These are phyloP conservation scores for Canavalia gladiata DNA, from an alignment of 306 rosid genomes.

Conservation along the genomic window DNA sequence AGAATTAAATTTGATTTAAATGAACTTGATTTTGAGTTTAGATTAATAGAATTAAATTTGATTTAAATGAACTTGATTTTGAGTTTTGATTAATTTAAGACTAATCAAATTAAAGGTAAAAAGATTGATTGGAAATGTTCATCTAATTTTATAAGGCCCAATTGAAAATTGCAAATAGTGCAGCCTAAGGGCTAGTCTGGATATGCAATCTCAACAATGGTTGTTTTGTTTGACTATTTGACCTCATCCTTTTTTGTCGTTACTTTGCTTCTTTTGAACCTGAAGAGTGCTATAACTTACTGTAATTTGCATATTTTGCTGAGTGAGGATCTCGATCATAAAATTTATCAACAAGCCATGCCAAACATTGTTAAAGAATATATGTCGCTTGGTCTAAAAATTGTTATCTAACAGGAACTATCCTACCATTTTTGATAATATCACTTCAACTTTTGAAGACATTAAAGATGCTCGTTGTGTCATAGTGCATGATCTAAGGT, in stretches of 20 bases:
- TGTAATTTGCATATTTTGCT: conserved; percentile 2
- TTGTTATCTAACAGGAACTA: conserved; percentile 37
- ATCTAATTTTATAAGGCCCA: no score
- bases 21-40: no score
- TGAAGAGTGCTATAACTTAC: not conserved
- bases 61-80: no score
- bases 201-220: not conserved
- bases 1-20: no score
- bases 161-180: no score
- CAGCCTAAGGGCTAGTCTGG: no score
- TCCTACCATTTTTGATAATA: conserved; percentile 9
- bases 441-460: not conserved
- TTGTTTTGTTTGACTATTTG: conserved; percentile 35
- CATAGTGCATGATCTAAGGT: no score
- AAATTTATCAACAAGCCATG: not conserved
- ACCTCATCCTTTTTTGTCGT: conserved; percentile 46
- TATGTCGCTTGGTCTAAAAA: conserved; percentile 38
- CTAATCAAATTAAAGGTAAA: no score
- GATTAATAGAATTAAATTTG: no score
- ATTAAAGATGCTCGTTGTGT: not conserved
- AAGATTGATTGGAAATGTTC: no score
- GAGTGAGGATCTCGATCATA: conserved; percentile 15
- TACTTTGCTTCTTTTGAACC: conserved; percentile 22
- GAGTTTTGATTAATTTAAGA: no score
- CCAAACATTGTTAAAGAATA: conserved; percentile 28